These are phyloP conservation scores for Cadophora sp. DNA, from an alignment of 2,329 filamentous ascomycete genomes.

Conservation along the genomic window DNA sequence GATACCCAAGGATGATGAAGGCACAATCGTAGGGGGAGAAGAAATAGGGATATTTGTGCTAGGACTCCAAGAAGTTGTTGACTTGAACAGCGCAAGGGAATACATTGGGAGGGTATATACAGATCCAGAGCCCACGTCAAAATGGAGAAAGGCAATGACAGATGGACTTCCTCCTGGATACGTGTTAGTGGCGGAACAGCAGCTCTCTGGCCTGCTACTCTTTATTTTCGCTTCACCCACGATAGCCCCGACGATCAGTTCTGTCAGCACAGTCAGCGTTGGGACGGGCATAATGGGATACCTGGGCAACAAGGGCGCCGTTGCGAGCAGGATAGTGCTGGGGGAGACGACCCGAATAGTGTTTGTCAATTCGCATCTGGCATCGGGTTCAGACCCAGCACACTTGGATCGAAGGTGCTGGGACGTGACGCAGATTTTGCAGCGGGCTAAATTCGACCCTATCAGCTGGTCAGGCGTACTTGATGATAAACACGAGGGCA, in stretches of 20 bases:
- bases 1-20: constrained; percentile 52
- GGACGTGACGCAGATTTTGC: constrained; percentile 79
- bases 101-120: constrained; percentile 75
- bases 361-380: constrained; percentile 91
- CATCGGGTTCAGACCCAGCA: constrained; percentile 81
- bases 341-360: constrained; percentile 89
- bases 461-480: constrained; percentile 69
- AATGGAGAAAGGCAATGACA: constrained; percentile 82
- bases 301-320: constrained; percentile 94
- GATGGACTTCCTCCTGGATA: constrained; percentile 80
- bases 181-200: constrained; percentile 76
- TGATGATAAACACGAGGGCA: constrained; percentile 69
- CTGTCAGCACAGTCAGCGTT: constrained; percentile 81
- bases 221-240: constrained; percentile 85
- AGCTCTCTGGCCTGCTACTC: constrained; percentile 84
- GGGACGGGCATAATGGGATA: constrained; percentile 92
- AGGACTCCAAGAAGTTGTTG: constrained; percentile 90
- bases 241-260: constrained; percentile 75
- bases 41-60: constrained; percentile 90
- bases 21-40: constrained; percentile 59
- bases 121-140: constrained; percentile 73
- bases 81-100: constrained; percentile 80
- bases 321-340: constrained; percentile 80
- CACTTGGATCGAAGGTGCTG: constrained; percentile 86
- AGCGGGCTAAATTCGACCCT: constrained; percentile 79